Evolutionary conservation across 1,284 basidiomycete species (phyloP).

Genomic region (Ceratobasidium sp.): DNA sequence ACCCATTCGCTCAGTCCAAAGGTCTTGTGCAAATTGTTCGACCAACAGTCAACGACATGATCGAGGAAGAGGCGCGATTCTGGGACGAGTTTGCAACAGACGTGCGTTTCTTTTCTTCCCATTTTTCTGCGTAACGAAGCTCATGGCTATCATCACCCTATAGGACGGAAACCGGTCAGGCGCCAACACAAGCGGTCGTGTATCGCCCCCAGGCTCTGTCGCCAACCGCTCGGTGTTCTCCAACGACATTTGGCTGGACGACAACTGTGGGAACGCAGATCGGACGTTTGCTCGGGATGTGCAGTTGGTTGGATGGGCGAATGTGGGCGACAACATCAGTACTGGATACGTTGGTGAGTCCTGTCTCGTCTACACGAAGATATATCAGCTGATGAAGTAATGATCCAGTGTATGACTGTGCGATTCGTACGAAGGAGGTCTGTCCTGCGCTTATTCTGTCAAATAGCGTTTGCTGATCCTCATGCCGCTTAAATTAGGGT

Average conservation of each 20-base stretch:
- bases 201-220: conserved; percentile 21
- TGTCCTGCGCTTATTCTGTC: background rate
- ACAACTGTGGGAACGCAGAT: conserved; percentile 45
- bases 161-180: conserved; percentile 26
- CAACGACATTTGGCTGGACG: conserved; percentile 47
- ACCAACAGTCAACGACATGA: conserved; percentile 19
- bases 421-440: conserved; percentile 47
- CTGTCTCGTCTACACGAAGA: no score
- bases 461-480: background rate
- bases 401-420: conserved; percentile 48
- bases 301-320: conserved; percentile 45
- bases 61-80: conserved; percentile 39
- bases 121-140: background rate
- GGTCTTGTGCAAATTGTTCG: conserved; percentile 35
- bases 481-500: conserved; percentile 59
- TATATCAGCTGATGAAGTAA: no score
- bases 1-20: conserved; percentile 29
- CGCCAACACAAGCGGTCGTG: conserved; percentile 25
- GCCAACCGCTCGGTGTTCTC: conserved; percentile 43
- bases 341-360: conserved; percentile 47
- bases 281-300: conserved; percentile 47
- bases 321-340: conserved; percentile 45
- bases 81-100: conserved; percentile 42
- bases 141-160: background rate
- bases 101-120: conserved; percentile 5